phyloP scores from a whole-genome alignment of 805 yeast species.

The Kuraishia cidri region DNA sequence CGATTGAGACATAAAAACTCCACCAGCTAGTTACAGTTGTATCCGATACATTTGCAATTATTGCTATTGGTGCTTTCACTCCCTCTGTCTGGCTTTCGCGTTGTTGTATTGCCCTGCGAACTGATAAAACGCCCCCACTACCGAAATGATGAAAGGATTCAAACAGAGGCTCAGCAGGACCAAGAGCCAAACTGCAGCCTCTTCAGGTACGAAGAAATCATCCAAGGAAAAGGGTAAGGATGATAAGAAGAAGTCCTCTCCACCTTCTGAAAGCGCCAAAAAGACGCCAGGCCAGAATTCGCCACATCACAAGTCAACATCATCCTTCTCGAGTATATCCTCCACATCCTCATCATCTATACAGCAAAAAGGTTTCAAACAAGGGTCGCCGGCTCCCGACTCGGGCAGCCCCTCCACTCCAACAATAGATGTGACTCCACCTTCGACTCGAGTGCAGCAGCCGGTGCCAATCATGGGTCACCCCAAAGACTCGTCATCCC shows the following conservation, averaged over 20 bases:
- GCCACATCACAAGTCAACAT: too few relatives aligned
- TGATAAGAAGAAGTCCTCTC: conserved; percentile 17
- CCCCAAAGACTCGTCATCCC: not conserved
- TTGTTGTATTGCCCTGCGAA: too few relatives aligned
- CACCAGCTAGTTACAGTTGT: too few relatives aligned
- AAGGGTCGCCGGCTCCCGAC: conserved; percentile 3
- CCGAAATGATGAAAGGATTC: conserved; percentile 67
- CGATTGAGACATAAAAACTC: too few relatives aligned
- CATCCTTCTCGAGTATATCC: conserved; percentile 1
- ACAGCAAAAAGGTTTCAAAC: not conserved
- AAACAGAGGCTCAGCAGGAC: conserved; percentile 43
- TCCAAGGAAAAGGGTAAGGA: conserved; percentile 30
- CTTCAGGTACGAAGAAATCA: conserved; percentile 17
- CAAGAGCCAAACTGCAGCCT: conserved; percentile 18
- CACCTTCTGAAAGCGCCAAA: too few relatives aligned
- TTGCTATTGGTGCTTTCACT: too few relatives aligned
- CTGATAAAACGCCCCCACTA: too few relatives aligned
- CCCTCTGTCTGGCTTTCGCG: too few relatives aligned
- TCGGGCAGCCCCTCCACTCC: conserved; percentile 2
- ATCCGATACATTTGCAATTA: too few relatives aligned
- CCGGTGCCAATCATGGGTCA: conserved; percentile 5
- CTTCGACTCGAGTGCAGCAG: conserved; percentile 5
- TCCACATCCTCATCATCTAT: conserved; percentile 3
- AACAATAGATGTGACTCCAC: conserved; percentile 6
- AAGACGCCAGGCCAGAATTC: too few relatives aligned